Percentiles rank a stretch among this genome's conserved stretches.
phyloP scores from a whole-genome alignment of 2,329 filamentous ascomycete species.

The Macrophomina pseudophaseolina region DNA sequence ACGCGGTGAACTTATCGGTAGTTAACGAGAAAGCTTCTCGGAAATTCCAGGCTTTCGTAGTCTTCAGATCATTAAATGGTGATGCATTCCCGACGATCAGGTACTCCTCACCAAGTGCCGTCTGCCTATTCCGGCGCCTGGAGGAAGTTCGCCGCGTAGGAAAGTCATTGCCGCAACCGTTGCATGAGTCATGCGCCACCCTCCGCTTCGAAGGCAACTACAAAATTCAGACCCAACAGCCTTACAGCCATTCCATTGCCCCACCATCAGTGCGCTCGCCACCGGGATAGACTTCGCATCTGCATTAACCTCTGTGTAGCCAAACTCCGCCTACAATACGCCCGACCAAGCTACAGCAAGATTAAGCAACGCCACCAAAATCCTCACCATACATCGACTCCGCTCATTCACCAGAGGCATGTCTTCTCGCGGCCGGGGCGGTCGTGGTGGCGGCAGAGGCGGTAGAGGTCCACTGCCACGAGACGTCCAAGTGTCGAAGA shows the following conservation, averaged over 20 bases:
- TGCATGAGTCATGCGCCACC: constrained; percentile 6
- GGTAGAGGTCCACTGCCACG: constrained; percentile 37
- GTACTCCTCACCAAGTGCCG: neutral
- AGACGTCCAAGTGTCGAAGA: constrained; percentile 54
- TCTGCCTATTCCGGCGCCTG: neutral
- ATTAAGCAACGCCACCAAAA: neutral
- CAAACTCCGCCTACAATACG: neutral
- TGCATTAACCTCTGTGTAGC: neutral
- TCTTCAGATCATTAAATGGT: too few relatives aligned
- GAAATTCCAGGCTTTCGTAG: too few relatives aligned
- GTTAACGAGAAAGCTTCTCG: too few relatives aligned
- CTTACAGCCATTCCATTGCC: neutral
- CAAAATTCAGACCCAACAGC: constrained; percentile 1
- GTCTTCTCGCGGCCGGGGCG: neutral
- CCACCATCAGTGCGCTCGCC: neutral
- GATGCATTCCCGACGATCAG: too few relatives aligned
- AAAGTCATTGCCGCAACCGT: neutral
- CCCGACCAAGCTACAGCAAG: neutral
- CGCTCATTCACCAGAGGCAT: neutral
- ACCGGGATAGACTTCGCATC: neutral
- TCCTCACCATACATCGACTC: neutral
- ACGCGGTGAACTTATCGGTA: too few relatives aligned
- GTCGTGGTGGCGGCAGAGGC: constrained; percentile 18
- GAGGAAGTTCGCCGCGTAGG: neutral
- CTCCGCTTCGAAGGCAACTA: neutral